Conservation (phyloP, 1,284 basidiomycete species). For the Puccinia brachypodii region DNA sequence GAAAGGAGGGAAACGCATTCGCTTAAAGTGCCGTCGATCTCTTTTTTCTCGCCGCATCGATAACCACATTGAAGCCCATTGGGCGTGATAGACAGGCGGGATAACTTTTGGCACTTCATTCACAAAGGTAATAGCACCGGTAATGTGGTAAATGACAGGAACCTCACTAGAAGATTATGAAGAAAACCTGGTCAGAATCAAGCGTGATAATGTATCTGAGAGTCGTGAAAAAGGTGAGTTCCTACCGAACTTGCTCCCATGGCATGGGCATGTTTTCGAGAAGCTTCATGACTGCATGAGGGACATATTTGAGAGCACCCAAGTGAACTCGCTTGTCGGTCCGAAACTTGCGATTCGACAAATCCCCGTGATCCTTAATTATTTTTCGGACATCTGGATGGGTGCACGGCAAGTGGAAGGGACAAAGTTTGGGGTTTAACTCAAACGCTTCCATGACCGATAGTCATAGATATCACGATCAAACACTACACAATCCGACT, state of each 20-base stretch:
- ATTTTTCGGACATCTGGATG: constrained; percentile 55
- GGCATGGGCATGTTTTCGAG: constrained; percentile 99
- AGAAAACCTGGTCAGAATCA: not conserved
- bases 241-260: constrained; percentile 69
- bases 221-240: constrained; percentile 14
- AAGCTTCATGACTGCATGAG: constrained; percentile 98
- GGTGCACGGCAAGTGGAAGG: not conserved
- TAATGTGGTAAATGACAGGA: constrained; percentile 94
- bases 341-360: constrained; percentile 67
- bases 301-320: constrained; percentile 97
- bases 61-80: constrained; percentile 99
- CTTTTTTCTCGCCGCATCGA: constrained; percentile 99
- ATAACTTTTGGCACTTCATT: constrained; percentile 96
- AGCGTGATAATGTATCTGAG: not conserved
- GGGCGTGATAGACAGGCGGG: constrained; percentile 96
- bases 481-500: constrained; percentile 60
- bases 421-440: not conserved
- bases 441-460: constrained; percentile 59
- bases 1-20: constrained; percentile 99
- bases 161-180: constrained; percentile 74
- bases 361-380: constrained; percentile 58
- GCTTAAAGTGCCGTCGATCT: constrained; percentile 98
- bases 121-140: constrained; percentile 99
- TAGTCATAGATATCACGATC: constrained; percentile 87
- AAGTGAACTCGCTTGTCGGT: constrained; percentile 99